Conservation (phyloP, 305 asterid species). For the Withania somnifera region DNA sequence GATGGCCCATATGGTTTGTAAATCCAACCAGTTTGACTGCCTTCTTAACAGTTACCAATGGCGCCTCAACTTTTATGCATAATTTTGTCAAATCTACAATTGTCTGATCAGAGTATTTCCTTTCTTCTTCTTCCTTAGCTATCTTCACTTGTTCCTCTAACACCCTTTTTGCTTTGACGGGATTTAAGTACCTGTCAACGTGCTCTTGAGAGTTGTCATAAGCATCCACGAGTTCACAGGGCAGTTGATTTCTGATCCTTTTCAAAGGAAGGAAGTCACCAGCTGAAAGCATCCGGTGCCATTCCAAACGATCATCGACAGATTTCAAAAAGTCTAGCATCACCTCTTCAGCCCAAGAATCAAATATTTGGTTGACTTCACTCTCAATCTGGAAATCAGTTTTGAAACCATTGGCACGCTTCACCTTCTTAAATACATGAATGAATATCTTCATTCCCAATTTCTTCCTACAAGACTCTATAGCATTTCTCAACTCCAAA, state of each 20-base stretch:
- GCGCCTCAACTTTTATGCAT: conserved; percentile 66
- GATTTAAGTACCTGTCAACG: conserved; percentile 61
- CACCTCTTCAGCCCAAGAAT: conserved; percentile 65
- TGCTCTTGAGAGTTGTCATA: conserved; percentile 65
- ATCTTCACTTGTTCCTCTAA: conserved; percentile 44
- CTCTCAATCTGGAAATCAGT: conserved; percentile 45
- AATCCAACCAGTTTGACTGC: conserved; percentile 64
- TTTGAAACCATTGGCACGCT: conserved; percentile 41
- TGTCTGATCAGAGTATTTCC: conserved; percentile 45
- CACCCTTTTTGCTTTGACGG: conserved; percentile 47
- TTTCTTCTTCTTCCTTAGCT: conserved; percentile 61
- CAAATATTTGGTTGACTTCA: conserved; percentile 52
- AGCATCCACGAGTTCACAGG: conserved; percentile 57
- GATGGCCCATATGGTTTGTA: conserved; percentile 89
- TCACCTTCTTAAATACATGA: conserved; percentile 52
- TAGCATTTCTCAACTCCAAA: conserved; percentile 62
- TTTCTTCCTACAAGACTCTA: conserved; percentile 67
- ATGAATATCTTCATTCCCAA: conserved; percentile 61
- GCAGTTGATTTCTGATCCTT: conserved; percentile 65
- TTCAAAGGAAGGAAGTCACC: conserved; percentile 71
- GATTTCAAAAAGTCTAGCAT: conserved; percentile 47
- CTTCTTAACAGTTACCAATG: conserved; percentile 44
- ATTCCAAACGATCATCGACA: conserved; percentile 60
- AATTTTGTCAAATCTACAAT: conserved; percentile 60
- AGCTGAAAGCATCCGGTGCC: conserved; percentile 58